Evolutionary conservation across 306 rosid genomes (phyloP).

Genomic region (Gastrolobium villosum): DNA sequence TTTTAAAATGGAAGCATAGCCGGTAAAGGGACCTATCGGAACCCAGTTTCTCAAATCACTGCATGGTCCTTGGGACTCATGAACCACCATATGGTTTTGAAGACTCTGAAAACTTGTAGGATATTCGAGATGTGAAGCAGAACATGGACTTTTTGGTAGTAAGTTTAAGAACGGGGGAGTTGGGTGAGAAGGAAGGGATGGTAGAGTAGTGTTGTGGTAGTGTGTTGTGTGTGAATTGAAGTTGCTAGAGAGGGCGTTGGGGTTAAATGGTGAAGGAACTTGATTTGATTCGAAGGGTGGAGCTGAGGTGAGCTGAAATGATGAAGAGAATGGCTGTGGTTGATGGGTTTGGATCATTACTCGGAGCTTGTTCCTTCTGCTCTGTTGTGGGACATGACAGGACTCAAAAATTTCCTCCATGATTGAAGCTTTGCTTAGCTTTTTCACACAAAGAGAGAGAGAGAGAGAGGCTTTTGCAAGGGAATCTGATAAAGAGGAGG

Average conservation of each 20-base stretch:
- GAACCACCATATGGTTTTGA: not conserved
- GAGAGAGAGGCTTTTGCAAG: not conserved
- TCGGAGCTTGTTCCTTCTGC: constrained; percentile 26
- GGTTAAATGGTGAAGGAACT: not conserved
- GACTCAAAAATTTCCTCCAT: not conserved
- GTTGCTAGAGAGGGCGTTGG: not conserved
- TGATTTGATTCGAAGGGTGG: not conserved
- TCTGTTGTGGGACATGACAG: constrained; percentile 16
- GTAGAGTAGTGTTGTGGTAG: not conserved
- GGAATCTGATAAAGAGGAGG: not conserved
- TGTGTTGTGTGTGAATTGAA: not conserved
- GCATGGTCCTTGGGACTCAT: not conserved
- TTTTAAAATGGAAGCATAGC: not conserved
- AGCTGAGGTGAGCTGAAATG: not conserved
- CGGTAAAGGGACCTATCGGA: constrained; percentile 12
- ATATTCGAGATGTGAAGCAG: constrained; percentile 5
- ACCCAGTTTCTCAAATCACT: not conserved
- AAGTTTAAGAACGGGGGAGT: not conserved
- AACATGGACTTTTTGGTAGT: not conserved
- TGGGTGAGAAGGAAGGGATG: not conserved
- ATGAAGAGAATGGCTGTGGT: not conserved
- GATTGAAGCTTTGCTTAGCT: constrained; percentile 11
- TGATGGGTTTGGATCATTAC: constrained; percentile 21
- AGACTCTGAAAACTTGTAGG: not conserved
- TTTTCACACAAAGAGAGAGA: not conserved